These are phyloP conservation scores for Solanum gracilifrons DNA, from an alignment of 257 asterid genomes.

Conservation along the genomic window DNA sequence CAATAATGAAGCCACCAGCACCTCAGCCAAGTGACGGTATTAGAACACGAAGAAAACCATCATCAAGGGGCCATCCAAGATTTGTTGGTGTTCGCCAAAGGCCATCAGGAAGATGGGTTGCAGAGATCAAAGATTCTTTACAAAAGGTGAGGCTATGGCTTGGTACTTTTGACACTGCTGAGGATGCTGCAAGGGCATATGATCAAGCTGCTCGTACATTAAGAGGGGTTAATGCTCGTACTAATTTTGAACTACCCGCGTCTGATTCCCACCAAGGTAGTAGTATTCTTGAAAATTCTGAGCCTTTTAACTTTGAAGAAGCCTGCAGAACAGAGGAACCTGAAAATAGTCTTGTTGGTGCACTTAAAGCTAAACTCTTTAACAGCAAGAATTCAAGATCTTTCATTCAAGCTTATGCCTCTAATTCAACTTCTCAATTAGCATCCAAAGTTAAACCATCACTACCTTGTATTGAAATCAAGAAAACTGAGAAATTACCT, in stretches of 20 bases:
- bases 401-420: conserved; percentile 9
- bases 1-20: neutral
- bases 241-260: conserved; percentile 56
- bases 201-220: conserved; percentile 71
- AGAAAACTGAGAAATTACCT: neutral
- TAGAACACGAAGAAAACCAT: conserved; percentile 30
- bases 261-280: neutral
- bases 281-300: conserved; percentile 10
- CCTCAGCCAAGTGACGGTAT: conserved; percentile 9
- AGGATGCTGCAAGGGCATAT: conserved; percentile 77
- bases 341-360: conserved; percentile 47
- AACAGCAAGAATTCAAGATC: conserved; percentile 15
- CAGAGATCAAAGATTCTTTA: conserved; percentile 75
- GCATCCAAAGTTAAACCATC: neutral
- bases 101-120: conserved; percentile 90
- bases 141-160: conserved; percentile 77
- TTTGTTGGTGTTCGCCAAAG: conserved; percentile 73
- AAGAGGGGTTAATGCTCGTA: conserved; percentile 56
- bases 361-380: conserved; percentile 52
- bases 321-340: conserved; percentile 60
- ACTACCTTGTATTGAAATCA: neutral
- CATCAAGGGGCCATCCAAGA: conserved; percentile 67
- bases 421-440: neutral
- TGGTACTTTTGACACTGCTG: conserved; percentile 77
- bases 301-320: conserved; percentile 61